Evolutionary conservation across 306 rosid species (phyloP), one percentile per base, ranked within the genome.

Genomic region (Trifolium subterraneum): DNA sequence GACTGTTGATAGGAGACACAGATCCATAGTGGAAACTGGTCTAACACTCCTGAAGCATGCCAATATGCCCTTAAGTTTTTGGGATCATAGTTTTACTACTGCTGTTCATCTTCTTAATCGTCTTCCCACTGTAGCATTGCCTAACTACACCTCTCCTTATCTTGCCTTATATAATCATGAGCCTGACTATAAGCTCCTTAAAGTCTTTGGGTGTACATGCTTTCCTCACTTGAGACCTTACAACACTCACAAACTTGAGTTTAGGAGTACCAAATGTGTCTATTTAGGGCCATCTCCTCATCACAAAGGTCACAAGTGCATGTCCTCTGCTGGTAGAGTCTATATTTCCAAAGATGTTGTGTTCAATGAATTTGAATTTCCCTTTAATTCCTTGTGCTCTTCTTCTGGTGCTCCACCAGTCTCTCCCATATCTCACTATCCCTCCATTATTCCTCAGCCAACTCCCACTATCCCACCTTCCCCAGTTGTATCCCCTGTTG

Each of bases 61-160:
- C 6, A 10, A 12, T 3, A 10, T 42, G 1, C 48, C 15, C 0
- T 3, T 42, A 3, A 10, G 0, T 1, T 2, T 10, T 42, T 44
- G 50, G 16, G 50, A 44, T 10, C n/a, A 44, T 10, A 14, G 16
- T 2, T 44, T 44, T 4, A 12, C 50, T 0, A 13, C 50, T 12
- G 3, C 16, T 12, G 50, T 44, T 0, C 12, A 44, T 12, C n/a
- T 41, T 2, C 13, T 41, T 7, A 41, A 41, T 10, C 2, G 47
- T 1, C 1, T 41, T 1, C 47, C 47, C 1, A 9, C 47, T 1
- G 0, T 15, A 1, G 0, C 12, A 0, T 41, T 41, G 0, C 13
- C 47, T 0, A 2, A 10, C 0, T 41, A 10, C 2, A 1, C 15
- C 2, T 41, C 47, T 1, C 47, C 47, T 2, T 41, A 1, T 41